Evolutionary conservation across 441 rosid genomes (phyloP), one percentile per base, ranked within the genome.

Genomic region (Erysimum pusillum): DNA sequence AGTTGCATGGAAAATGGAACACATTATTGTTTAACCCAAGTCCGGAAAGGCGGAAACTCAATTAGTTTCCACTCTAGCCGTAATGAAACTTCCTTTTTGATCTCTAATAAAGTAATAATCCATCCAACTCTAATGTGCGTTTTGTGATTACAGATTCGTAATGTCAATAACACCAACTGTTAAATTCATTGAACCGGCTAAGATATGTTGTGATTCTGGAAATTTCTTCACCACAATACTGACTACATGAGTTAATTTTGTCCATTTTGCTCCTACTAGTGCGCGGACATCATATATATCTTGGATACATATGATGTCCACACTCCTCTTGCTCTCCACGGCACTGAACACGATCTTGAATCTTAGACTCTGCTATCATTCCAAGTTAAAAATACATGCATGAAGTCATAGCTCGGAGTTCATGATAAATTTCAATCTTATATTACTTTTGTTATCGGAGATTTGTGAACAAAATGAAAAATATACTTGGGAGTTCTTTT

Each of bases 381-480:
- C 54, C 56, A 51, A 51, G 7, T 15, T 51, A 9, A 1, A 9
- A 1, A 44, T n/a, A 44, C 49, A 48, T 48, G 53, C 20, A 17
- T 4, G 56, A 9, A 51, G 31, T 18, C 28, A 8, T 49, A 49
- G 28, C 18, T 18, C 2, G 28, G 31, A 51, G 56, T 51, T 51
- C 31, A 51, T 18, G 20, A 8, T 51, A 51, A 4, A 17, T 51
- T 18, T 51, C 1, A 63, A 34, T 7, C 31, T n/a, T 42, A 17
- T 42, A 36, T 9, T 61, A 73, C 54, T 51, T 63, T 52, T 32
- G 39, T 15, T 34, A 57, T 0, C 22, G 63, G 51, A 57, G 34
- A 36, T 38, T 5, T 3, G 6, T 4, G 17, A 31, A 42, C 17
- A 34, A 38, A 31, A 67, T 15, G 13, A 52, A 12, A 60, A 59